Evolutionary conservation across 345 rosid species (phyloP).

Genomic region (Toxicodendron radicans): DNA sequence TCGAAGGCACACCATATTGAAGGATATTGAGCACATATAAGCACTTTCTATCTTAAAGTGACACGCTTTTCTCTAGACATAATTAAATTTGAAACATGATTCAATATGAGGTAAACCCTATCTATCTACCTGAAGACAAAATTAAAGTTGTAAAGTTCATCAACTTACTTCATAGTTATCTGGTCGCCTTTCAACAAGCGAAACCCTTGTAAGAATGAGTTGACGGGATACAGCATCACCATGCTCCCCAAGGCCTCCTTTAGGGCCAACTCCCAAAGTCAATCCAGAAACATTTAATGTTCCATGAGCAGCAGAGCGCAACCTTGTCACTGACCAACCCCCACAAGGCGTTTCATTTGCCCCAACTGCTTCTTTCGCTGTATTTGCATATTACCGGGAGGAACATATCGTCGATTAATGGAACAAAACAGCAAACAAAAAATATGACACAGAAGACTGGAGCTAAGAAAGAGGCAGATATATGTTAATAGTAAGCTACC

Average conservation of each 20-base stretch:
- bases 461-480: constrained; percentile 1
- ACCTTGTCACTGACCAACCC: constrained; percentile 87
- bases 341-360: constrained; percentile 91
- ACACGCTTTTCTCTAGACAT: background rate
- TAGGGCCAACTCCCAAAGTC: constrained; percentile 84
- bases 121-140: constrained; percentile 4
- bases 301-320: constrained; percentile 95
- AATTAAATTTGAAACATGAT: background rate
- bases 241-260: constrained; percentile 96
- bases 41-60: background rate
- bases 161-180: constrained; percentile 99
- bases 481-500: constrained; percentile 40
- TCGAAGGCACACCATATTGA: constrained; percentile 9
- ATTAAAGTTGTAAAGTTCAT: constrained; percentile 24
- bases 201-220: constrained; percentile 81
- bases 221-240: constrained; percentile 93
- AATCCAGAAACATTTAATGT: constrained; percentile 79
- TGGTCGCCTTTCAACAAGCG: constrained; percentile 95
- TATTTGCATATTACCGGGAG: constrained; percentile 6
- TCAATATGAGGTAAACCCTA: background rate
- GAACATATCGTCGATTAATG: background rate
- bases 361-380: constrained; percentile 93
- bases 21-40: background rate
- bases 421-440: constrained; percentile 11
- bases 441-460: constrained; percentile 1